phyloP scores from a whole-genome alignment of 2,329 filamentous ascomycete species.

The Botrytis elliptica region DNA sequence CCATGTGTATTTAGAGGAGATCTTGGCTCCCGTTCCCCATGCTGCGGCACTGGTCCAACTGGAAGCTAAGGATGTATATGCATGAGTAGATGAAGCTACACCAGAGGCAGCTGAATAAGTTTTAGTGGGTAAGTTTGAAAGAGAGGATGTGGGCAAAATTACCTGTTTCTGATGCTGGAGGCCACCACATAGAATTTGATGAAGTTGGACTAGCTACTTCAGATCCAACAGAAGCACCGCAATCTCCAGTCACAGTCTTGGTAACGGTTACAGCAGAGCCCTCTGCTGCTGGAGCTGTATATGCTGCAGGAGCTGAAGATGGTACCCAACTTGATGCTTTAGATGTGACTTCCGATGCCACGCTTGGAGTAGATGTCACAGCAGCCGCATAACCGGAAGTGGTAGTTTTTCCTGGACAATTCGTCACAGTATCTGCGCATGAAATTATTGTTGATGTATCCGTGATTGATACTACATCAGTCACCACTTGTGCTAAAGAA shows the following conservation, averaged over 20 bases:
- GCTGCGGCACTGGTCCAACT: not conserved
- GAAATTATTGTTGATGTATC: slow-evolving; percentile 16
- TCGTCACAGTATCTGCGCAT: slow-evolving; percentile 16
- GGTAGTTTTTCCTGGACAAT: slow-evolving; percentile 1
- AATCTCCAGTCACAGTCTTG: slow-evolving; percentile 1
- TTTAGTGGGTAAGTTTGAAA: not conserved
- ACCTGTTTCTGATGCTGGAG: slow-evolving; percentile 2
- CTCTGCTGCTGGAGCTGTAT: not conserved
- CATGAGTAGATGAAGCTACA: not conserved
- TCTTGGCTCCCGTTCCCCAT: not conserved
- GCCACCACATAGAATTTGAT: slow-evolving; percentile 1
- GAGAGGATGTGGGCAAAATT: not conserved
- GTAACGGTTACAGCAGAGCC: slow-evolving; percentile 8
- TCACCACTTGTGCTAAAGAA: not conserved
- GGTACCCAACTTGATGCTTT: not conserved
- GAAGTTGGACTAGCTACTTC: not conserved
- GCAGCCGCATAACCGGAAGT: not conserved
- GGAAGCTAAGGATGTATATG: not conserved
- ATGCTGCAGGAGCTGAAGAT: not conserved
- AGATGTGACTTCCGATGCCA: not conserved
- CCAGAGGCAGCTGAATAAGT: not conserved
- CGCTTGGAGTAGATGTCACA: not conserved
- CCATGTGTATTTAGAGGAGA: slow-evolving; percentile 3
- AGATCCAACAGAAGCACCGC: not conserved
- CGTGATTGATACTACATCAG: slow-evolving; percentile 4